Base-by-base conservation (phyloP, 495 filamentous ascomycete genomes). In the Aspergillus diversus region DNA sequence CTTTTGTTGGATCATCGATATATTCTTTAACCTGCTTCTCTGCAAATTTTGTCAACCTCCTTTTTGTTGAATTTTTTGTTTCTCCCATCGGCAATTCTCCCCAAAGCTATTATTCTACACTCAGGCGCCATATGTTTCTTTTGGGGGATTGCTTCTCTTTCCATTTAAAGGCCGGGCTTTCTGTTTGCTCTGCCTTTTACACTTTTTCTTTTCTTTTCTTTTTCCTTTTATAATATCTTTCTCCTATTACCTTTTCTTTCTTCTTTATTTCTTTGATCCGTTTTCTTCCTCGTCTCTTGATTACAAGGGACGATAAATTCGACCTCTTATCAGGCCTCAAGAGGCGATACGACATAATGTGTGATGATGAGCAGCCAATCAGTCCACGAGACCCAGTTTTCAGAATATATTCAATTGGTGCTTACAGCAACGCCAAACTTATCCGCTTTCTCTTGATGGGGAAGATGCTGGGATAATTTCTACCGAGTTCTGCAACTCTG, bases 261-360 rank as follows among this genome's bases (percentile, higher is more conserved):
- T 56, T 60, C 43, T 31, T 50, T 33, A 35, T 50, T 47, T 56
- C n/a, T 16, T 64, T 47, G 31, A n/a, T 59, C 42, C 34, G 33
- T 46, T 59, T 51, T 46, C 46, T 17, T 49, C 27, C 46, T 61
- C 27, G 43, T 52, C 33, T 62, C 54, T 33, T 31, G 35, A 27
- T 35, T 58, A 49, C 59, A 58, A 49, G 33, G 55, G 58, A 16
- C 51, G 48, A 46, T 33, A 47, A 34, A 31, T 33, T 55, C 48
- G 46, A 5, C 63, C 60, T 65, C 15, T 33, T 55, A 49, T 34
- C 57, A 37, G 35, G 21, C 62, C 63, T 58, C 57, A 33, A 48
- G 52, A 61, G 55, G 64, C 34, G 60, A 65, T 63, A 70, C 68
- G 68, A 70, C 62, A 65, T 70, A 67, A 70, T 70, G 68, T 67